Percentiles rank a stretch among this genome's conserved stretches.
Evolutionary conservation across 495 filamentous ascomycete species (phyloP).

Genomic region (Hyaloscypha variabilis): DNA sequence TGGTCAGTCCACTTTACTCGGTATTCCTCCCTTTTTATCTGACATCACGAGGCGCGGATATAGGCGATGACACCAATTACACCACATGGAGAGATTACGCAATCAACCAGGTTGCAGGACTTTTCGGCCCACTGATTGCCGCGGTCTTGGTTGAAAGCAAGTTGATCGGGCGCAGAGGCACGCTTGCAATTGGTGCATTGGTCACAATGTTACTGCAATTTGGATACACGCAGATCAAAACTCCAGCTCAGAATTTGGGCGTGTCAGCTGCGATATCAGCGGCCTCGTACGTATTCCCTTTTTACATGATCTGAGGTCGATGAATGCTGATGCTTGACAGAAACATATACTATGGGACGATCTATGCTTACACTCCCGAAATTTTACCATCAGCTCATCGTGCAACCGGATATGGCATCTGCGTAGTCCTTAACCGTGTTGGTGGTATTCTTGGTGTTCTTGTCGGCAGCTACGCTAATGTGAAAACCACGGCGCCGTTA

Average conservation of each 20-base stretch:
- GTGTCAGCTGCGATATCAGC: conserved; percentile 73
- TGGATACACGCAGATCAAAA: conserved; percentile 41
- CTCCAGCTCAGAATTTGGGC: conserved; percentile 59
- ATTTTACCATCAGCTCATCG: conserved; percentile 79
- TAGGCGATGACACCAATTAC: conserved; percentile 47
- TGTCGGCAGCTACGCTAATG: conserved; percentile 69
- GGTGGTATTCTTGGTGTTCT: conserved; percentile 77
- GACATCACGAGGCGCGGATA: conserved; percentile 61
- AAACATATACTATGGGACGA: conserved; percentile 68
- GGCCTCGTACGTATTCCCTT: conserved; percentile 34
- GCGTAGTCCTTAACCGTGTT: conserved; percentile 71
- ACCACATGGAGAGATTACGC: conserved; percentile 74
- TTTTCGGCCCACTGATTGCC: conserved; percentile 75
- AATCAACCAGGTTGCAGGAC: conserved; percentile 70
- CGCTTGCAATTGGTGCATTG: conserved; percentile 65
- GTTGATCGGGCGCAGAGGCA: conserved; percentile 71
- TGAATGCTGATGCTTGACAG: neutral
- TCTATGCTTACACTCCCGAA: conserved; percentile 85
- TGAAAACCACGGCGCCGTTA: conserved; percentile 67
- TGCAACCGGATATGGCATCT: conserved; percentile 76
- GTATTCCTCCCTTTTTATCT: conserved; percentile 84
- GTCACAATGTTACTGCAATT: conserved; percentile 77
- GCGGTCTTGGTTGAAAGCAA: conserved; percentile 72
- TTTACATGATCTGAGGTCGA: no score
- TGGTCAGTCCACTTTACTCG: conserved; percentile 69